A percentile compares a stretch with the other conserved stretches of the same genome.
These are phyloP conservation scores for Colletotrichum sp. DNA, from an alignment of 2,329 filamentous ascomycete species.

Conservation along the genomic window DNA sequence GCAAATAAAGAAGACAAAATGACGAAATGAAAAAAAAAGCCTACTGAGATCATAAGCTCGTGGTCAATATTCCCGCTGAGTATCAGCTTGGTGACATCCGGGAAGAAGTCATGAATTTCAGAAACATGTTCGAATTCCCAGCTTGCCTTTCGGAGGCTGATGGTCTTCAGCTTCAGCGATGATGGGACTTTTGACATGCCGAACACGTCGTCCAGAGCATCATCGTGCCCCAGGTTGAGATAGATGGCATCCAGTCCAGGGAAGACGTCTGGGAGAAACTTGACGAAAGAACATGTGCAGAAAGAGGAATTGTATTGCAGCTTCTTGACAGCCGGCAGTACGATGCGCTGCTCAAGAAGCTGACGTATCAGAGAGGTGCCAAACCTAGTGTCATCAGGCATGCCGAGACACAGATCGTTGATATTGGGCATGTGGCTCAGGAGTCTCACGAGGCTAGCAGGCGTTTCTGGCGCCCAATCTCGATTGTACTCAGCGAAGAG, in stretches of 20 bases:
- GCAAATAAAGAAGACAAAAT: too few relatives aligned
- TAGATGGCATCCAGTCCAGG: fast-evolving
- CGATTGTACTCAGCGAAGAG: background rate
- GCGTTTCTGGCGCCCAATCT: too few relatives aligned
- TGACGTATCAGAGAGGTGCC: too few relatives aligned
- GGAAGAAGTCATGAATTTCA: background rate
- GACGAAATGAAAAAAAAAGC: background rate
- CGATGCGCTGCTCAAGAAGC: too few relatives aligned
- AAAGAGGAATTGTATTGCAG: too few relatives aligned
- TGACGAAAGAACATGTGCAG: too few relatives aligned
- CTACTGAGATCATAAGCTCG: background rate
- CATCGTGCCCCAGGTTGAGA: too few relatives aligned
- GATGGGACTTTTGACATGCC: fast-evolving
- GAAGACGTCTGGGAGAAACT: too few relatives aligned
- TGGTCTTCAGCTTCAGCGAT: fast-evolving
- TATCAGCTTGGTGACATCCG: background rate
- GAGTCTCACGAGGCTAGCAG: fast-evolving
- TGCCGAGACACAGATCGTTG: background rate
- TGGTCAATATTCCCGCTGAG: fast-evolving
- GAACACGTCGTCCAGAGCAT: background rate
- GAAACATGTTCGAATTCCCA: background rate
- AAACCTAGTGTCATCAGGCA: too few relatives aligned
- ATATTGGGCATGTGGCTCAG: background rate
- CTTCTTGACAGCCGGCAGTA: too few relatives aligned
- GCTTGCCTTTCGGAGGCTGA: background rate